These are phyloP conservation scores for Blepharisma stoltei DNA, from an alignment of 73 alveolate genomes.

Conservation along the genomic window DNA sequence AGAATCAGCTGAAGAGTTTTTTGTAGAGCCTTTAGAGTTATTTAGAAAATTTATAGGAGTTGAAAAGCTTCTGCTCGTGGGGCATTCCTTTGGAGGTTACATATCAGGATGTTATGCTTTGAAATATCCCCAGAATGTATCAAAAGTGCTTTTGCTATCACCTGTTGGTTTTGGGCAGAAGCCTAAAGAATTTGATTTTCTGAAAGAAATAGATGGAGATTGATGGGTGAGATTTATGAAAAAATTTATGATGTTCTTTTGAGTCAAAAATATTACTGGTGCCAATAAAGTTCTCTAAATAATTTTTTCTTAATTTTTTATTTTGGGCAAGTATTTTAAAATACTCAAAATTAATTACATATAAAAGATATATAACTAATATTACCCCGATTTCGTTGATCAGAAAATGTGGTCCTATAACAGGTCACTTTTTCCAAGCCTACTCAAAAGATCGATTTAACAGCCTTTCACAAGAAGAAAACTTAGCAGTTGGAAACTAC, in stretches of 20 bases:
- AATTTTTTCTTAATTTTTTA: too few relatives aligned
- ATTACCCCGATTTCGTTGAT: slow-evolving; percentile 14
- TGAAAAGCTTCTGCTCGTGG: slow-evolving; percentile 11
- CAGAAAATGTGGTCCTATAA: neutral
- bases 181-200: slow-evolving; percentile 18
- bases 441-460: neutral
- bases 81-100: slow-evolving; percentile 60
- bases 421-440: neutral
- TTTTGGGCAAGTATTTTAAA: too few relatives aligned
- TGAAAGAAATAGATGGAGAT: slow-evolving; percentile 14
- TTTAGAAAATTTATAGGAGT: slow-evolving; percentile 7
- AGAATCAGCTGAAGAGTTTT: slow-evolving; percentile 34
- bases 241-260: slow-evolving; percentile 3
- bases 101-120: slow-evolving; percentile 35
- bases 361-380: too few relatives aligned
- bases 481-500: neutral
- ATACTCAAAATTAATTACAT: too few relatives aligned
- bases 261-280: slow-evolving; percentile 24
- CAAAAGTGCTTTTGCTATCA: slow-evolving; percentile 36
- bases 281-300: too few relatives aligned
- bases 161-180: slow-evolving; percentile 54
- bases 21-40: slow-evolving; percentile 26
- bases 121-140: slow-evolving; percentile 19
- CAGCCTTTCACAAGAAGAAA: neutral
- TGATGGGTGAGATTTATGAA: slow-evolving; percentile 14